Conservation (phyloP, 2,329 filamentous ascomycete genomes). For the Xylariales sp. region DNA sequence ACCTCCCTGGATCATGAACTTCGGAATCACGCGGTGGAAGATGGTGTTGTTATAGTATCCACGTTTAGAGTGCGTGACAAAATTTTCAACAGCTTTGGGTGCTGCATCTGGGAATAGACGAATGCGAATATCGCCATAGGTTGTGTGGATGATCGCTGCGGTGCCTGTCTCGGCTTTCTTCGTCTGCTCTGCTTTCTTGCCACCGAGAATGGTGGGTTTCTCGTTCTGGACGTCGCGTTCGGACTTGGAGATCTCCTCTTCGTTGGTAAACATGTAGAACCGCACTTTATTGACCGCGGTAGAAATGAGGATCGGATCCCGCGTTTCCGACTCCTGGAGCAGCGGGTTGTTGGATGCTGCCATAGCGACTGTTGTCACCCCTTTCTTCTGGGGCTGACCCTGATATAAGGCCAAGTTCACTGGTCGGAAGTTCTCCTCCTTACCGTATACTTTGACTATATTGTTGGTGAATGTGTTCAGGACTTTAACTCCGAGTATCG, state of each 20-base stretch:
- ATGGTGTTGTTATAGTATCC: slow-evolving; percentile 98
- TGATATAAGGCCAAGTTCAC: slow-evolving; percentile 87
- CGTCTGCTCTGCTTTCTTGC: slow-evolving; percentile 50
- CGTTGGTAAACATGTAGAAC: slow-evolving; percentile 98
- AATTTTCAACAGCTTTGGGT: slow-evolving; percentile 95
- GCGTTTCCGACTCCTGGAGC: slow-evolving; percentile 82
- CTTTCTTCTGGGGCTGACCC: slow-evolving; percentile 91
- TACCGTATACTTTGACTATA: slow-evolving; percentile 84
- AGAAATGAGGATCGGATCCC: slow-evolving; percentile 82
- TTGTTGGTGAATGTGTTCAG: slow-evolving; percentile 94
- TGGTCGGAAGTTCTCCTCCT: slow-evolving; percentile 82
- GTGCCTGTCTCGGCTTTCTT: slow-evolving; percentile 71
- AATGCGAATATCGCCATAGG: slow-evolving; percentile 88
- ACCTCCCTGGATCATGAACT: slow-evolving; percentile 94
- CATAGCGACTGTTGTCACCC: slow-evolving; percentile 92
- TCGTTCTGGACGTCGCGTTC: slow-evolving; percentile 93
- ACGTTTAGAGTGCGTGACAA: slow-evolving; percentile 82
- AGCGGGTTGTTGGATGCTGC: slow-evolving; percentile 91
- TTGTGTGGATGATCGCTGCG: slow-evolving; percentile 84
- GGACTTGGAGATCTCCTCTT: slow-evolving; percentile 76
- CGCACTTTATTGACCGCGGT: slow-evolving; percentile 84
- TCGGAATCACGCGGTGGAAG: slow-evolving; percentile 94
- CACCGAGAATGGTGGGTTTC: slow-evolving; percentile 66
- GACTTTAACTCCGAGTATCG: slow-evolving; percentile 87
- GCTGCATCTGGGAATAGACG: slow-evolving; percentile 90